Percentiles rank a stretch among this genome's conserved stretches.
Conservation (phyloP, 2,329 filamentous ascomycete genomes). For the Arthrobotrys pseudoclavata region DNA sequence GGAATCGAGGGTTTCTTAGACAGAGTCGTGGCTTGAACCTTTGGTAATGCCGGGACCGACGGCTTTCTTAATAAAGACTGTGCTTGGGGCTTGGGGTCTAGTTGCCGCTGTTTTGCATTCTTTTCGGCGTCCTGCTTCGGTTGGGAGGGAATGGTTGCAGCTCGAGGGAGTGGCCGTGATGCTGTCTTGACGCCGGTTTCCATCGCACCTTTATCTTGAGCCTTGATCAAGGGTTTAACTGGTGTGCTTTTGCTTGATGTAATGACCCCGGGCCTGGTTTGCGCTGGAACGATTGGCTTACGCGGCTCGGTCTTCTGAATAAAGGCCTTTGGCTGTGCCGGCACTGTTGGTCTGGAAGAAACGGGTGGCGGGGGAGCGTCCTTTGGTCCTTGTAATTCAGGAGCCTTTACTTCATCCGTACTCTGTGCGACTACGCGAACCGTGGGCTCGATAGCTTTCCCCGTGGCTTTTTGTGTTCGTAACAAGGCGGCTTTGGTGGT, state of each 20-base stretch:
- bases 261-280: background rate
- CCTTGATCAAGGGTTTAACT: background rate
- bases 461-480: constrained; percentile 42
- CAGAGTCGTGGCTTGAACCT: background rate
- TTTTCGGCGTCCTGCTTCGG: background rate
- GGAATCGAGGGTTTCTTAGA: background rate
- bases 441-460: constrained; percentile 8
- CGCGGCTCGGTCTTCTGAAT: background rate
- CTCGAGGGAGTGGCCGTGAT: background rate
- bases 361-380: background rate
- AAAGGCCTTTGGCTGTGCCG: background rate
- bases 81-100: background rate
- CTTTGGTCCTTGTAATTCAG: constrained; percentile 5
- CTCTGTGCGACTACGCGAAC: background rate
- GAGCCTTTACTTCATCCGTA: background rate
- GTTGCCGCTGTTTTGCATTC: background rate
- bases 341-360: background rate
- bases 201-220: background rate
- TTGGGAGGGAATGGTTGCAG: background rate
- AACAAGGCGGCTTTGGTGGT: constrained; percentile 41
- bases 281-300: background rate
- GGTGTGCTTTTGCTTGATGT: background rate
- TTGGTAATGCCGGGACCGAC: background rate
- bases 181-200: background rate
- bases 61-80: background rate